phyloP scores from a whole-genome alignment of 2,329 filamentous ascomycete genomes.

The Xylariaceae sp. region DNA sequence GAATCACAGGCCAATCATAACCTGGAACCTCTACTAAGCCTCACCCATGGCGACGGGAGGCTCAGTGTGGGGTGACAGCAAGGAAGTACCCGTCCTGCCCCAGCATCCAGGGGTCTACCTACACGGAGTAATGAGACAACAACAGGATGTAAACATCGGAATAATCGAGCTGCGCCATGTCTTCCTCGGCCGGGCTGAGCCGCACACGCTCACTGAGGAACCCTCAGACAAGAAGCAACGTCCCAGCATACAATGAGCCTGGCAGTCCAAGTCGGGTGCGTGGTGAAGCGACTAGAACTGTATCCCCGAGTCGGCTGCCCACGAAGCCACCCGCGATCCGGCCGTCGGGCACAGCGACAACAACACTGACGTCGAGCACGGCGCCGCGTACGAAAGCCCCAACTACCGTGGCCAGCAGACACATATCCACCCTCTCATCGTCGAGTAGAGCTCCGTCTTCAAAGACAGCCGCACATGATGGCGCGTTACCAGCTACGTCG shows the following conservation, averaged over 20 bases:
- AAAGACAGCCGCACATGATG: constrained; percentile 13
- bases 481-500: not conserved
- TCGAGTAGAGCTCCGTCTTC: constrained; percentile 5
- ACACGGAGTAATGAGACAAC: no score
- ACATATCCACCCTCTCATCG: constrained; percentile 17
- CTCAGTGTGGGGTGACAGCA: no score
- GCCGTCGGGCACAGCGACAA: constrained; percentile 27
- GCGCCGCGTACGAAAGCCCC: constrained; percentile 18
- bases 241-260: constrained; percentile 17
- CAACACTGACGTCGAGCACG: constrained; percentile 17
- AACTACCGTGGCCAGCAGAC: constrained; percentile 18
- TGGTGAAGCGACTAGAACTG: constrained; percentile 27
- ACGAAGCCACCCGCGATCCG: constrained; percentile 41
- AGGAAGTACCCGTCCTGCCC: no score
- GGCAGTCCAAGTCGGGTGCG: constrained; percentile 21
- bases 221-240: constrained; percentile 27
- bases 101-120: no score
- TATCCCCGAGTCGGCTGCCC: constrained; percentile 51
- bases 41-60: no score
- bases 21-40: no score
- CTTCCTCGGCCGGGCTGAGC: constrained; percentile 38
- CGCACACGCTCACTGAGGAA: constrained; percentile 51
- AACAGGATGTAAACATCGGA: no score
- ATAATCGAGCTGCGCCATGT: constrained; percentile 32
- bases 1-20: no score